These are phyloP conservation scores for Plasmodium vinckei DNA, from an alignment of 169 alveolate genomes.

Conservation along the genomic window DNA sequence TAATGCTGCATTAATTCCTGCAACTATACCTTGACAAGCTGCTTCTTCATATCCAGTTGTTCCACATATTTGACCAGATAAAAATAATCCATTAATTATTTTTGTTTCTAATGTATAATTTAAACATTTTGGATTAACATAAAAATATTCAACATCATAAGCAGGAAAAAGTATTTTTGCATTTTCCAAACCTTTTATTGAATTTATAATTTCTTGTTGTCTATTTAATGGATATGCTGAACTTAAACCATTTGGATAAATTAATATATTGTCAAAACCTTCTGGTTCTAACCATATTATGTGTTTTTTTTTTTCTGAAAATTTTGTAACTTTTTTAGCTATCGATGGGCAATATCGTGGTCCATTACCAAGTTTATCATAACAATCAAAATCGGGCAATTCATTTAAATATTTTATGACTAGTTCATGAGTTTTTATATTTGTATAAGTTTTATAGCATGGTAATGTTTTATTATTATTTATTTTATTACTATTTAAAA, in stretches of 20 bases:
- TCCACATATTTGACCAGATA: conserved; percentile 95
- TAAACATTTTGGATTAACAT: conserved; percentile 86
- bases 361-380: conserved; percentile 90
- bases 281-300: conserved; percentile 96
- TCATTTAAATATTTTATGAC: conserved; percentile 79
- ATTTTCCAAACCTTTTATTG: conserved; percentile 86
- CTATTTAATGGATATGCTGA: conserved; percentile 91
- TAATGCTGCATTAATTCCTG: conserved; percentile 94
- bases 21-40: conserved; percentile 93
- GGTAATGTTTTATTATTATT: conserved; percentile 79
- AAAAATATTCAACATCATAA: conserved; percentile 93
- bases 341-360: conserved; percentile 96
- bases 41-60: conserved; percentile 97
- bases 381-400: conserved; percentile 86
- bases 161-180: conserved; percentile 89
- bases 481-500: conserved; percentile 78
- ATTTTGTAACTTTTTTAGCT: conserved; percentile 85
- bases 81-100: conserved; percentile 83
- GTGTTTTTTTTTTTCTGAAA: conserved; percentile 87
- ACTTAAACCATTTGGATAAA: conserved; percentile 93
- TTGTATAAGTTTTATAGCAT: conserved; percentile 89
- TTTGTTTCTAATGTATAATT: conserved; percentile 88
- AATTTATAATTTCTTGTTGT: conserved; percentile 81
- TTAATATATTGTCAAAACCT: conserved; percentile 85
- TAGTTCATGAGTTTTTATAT: conserved; percentile 85